These are phyloP conservation scores for Globisporangium paroecandrum DNA, from an alignment of 352 stramenopile genomes.

Conservation along the genomic window DNA sequence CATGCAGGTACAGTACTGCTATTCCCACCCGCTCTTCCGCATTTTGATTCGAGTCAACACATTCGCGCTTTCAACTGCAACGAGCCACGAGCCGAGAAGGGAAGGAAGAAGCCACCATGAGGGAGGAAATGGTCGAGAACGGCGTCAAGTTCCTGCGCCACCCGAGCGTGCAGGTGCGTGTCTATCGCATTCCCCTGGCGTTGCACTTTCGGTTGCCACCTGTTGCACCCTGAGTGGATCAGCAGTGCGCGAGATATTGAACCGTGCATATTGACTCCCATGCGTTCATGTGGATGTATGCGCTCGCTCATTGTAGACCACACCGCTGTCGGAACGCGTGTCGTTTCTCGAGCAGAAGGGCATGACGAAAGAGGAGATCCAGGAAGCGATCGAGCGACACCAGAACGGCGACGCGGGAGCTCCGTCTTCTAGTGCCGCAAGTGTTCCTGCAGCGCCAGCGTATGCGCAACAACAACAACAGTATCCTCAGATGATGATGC, in stretches of 20 bases:
- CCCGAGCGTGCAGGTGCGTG: constrained; percentile 67
- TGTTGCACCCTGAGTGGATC: not conserved
- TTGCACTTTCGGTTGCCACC: not conserved
- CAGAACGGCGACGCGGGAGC: constrained; percentile 27
- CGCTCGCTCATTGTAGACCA: constrained; percentile 25
- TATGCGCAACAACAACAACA: constrained; percentile 13
- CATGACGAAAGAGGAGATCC: constrained; percentile 78
- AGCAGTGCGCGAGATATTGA: not conserved
- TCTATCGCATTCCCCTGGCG: not conserved
- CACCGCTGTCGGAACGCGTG: constrained; percentile 71
- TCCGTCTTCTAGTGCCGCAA: not conserved
- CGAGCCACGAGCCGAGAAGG: constrained; percentile 7
- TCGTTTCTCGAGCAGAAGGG: constrained; percentile 80
- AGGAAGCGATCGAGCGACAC: constrained; percentile 68
- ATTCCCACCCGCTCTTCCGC: not conserved
- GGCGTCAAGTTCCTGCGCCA: constrained; percentile 81
- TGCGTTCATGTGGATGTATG: not conserved
- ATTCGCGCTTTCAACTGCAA: constrained; percentile 12
- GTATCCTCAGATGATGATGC: constrained; percentile 1
- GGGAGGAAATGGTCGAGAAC: constrained; percentile 74
- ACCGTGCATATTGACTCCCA: not conserved
- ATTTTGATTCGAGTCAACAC: constrained; percentile 17
- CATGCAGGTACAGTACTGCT: not conserved
- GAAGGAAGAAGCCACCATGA: constrained; percentile 18
- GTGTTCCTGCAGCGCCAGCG: not conserved